Percentiles rank a stretch among this genome's conserved stretches.
Evolutionary conservation across 2,329 filamentous ascomycete species (phyloP).

Genomic region (Fusarium robinianum): DNA sequence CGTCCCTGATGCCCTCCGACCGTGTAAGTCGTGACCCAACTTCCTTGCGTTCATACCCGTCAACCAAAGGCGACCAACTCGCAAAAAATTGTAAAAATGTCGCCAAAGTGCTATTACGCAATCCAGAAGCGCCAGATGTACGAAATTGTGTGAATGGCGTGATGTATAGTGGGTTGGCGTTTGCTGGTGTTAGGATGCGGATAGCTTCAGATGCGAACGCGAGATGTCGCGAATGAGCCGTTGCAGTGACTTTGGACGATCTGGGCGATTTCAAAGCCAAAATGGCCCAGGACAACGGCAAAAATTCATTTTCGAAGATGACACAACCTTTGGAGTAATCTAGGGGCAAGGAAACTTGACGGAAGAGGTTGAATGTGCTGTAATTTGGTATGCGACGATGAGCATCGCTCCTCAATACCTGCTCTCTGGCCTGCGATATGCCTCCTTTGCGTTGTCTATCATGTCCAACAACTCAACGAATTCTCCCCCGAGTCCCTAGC

Average conservation of each 20-base stretch:
- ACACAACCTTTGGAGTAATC: slow-evolving; percentile 18
- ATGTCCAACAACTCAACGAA: slow-evolving; percentile 25
- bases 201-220: slow-evolving; percentile 43
- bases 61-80: slow-evolving; percentile 2
- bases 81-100: slow-evolving; percentile 27
- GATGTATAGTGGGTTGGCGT: slow-evolving; percentile 27
- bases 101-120: slow-evolving; percentile 5
- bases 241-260: slow-evolving; percentile 39
- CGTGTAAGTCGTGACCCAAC: slow-evolving; percentile 35
- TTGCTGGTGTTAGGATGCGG: slow-evolving; percentile 34
- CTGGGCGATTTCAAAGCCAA: slow-evolving; percentile 7
- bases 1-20: too few species aligned
- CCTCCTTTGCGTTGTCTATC: slow-evolving; percentile 14
- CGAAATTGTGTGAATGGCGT: slow-evolving; percentile 12
- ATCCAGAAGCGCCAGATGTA: not conserved
- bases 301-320: slow-evolving; percentile 21
- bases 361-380: slow-evolving; percentile 14
- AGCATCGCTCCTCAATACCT: slow-evolving; percentile 31
- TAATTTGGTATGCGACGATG: slow-evolving; percentile 42
- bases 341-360: slow-evolving; percentile 12
- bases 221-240: slow-evolving; percentile 20
- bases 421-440: slow-evolving; percentile 23
- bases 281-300: slow-evolving; percentile 14
- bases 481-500: slow-evolving; percentile 17
- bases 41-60: slow-evolving; percentile 8